Evolutionary conservation across 2,329 filamentous ascomycete species (phyloP).

Genomic region (Apiospora arundinis): DNA sequence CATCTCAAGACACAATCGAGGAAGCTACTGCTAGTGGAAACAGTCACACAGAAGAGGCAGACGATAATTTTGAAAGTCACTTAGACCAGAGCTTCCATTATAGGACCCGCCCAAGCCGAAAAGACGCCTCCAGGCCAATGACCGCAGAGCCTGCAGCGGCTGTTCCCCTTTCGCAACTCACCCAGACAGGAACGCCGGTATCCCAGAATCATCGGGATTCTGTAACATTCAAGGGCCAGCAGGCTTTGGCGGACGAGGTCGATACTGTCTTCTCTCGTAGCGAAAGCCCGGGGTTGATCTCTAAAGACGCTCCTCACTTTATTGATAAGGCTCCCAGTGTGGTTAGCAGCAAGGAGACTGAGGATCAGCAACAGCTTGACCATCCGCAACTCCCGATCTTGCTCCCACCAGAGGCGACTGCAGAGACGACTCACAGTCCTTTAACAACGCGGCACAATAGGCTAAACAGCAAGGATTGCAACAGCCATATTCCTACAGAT

Average conservation of each 20-base stretch:
- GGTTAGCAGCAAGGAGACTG: background rate
- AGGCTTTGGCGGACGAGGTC: background rate
- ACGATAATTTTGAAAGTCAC: slow-evolving; percentile 32
- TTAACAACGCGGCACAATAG: background rate
- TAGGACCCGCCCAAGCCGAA: slow-evolving; percentile 33
- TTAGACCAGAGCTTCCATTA: slow-evolving; percentile 40
- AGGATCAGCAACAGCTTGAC: background rate
- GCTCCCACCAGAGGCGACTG: background rate
- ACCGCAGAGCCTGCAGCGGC: slow-evolving; percentile 13
- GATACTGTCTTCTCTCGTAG: background rate
- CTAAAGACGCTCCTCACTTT: background rate
- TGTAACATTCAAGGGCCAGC: background rate
- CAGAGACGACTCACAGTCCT: background rate
- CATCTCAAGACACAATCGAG: background rate
- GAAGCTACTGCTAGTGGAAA: background rate
- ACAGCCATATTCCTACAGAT: background rate
- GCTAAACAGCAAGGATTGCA: background rate
- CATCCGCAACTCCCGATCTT: background rate
- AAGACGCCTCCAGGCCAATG: slow-evolving; percentile 20
- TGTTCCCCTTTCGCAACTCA: slow-evolving; percentile 17
- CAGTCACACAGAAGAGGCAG: slow-evolving; percentile 24
- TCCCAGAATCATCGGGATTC: slow-evolving; percentile 26
- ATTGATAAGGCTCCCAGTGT: background rate
- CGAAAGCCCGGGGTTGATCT: background rate
- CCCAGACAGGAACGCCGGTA: slow-evolving; percentile 28